A percentile compares a stretch with the other conserved stretches of the same genome.
phyloP scores from a whole-genome alignment of 1,284 basidiomycete genomes.

The Rhodotorula sp. region DNA sequence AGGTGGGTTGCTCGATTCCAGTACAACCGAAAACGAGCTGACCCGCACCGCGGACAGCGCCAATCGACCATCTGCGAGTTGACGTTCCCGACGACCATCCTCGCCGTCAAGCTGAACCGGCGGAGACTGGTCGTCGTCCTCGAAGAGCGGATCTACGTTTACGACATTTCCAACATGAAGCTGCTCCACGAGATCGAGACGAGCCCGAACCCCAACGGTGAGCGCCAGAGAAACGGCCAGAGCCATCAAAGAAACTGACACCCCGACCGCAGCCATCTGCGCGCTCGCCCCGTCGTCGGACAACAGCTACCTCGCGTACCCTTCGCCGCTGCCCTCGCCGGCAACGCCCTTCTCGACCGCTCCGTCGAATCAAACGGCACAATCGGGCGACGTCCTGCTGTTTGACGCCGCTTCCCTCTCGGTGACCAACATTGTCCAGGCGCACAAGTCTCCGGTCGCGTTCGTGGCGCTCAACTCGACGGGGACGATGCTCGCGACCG shows the following conservation, averaged over 20 bases:
- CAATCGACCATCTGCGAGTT: conserved; percentile 99
- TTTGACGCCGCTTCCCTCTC: conserved; percentile 89
- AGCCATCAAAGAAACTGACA: conserved; percentile 83
- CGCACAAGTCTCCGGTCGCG: conserved; percentile 92
- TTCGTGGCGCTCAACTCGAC: conserved; percentile 80
- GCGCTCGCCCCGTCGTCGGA: conserved; percentile 95
- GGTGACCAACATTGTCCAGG: conserved; percentile 92
- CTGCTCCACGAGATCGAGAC: conserved; percentile 97
- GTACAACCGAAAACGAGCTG: background rate
- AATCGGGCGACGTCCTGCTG: conserved; percentile 81
- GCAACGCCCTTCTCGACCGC: conserved; percentile 60
- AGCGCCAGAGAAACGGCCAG: conserved; percentile 78
- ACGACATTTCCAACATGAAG: conserved; percentile 98
- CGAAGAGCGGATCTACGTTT: conserved; percentile 95
- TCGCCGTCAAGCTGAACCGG: conserved; percentile 93
- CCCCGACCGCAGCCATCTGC: conserved; percentile 72
- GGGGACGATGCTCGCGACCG: conserved; percentile 88
- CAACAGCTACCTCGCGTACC: conserved; percentile 91
- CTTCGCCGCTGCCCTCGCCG: conserved; percentile 85
- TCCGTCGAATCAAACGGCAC: conserved; percentile 50
- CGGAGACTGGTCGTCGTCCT: conserved; percentile 94
- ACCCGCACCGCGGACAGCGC: conserved; percentile 57
- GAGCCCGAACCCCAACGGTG: conserved; percentile 88
- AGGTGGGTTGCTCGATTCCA: conserved; percentile 57
- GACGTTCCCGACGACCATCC: conserved; percentile 90